A percentile compares a stretch with the other conserved stretches of the same genome.
Conservation (phyloP, 371 early-diverging fungal genomes). For the Apophysomyces variabilis region DNA sequence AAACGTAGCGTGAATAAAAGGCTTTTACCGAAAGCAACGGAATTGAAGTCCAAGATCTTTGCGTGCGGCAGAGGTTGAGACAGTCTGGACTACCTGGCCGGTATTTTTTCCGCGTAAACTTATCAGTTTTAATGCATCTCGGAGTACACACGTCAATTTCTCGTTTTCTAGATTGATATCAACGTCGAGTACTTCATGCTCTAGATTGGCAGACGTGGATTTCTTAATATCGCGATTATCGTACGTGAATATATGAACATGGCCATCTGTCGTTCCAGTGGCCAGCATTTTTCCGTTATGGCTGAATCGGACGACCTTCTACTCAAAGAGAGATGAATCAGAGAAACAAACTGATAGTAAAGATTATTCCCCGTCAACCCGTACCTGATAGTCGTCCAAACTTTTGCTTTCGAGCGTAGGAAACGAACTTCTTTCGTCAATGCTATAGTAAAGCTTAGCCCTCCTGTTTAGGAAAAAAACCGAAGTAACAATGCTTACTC, state of each 20-base stretch:
- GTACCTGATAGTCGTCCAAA: conserved; percentile 57
- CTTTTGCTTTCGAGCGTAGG: conserved; percentile 49
- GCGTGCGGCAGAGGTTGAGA: conserved; percentile 52
- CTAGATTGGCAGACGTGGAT: conserved; percentile 15
- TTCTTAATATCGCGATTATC: conserved; percentile 38
- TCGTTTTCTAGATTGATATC: conserved; percentile 61
- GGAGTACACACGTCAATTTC: conserved; percentile 52
- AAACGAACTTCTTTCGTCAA: conserved; percentile 29
- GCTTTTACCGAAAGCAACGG: conserved; percentile 52
- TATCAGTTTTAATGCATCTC: conserved; percentile 55
- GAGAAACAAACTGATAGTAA: too few relatives aligned
- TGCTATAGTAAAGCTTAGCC: conserved; percentile 5
- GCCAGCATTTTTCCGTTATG: conserved; percentile 63
- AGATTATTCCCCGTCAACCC: too few relatives aligned
- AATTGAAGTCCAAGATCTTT: conserved; percentile 54
- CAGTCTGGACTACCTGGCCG: conserved; percentile 61
- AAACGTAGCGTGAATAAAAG: too few relatives aligned
- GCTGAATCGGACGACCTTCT: conserved; percentile 59
- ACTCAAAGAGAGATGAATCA: neutral
- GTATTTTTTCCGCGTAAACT: conserved; percentile 50
- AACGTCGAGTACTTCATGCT: conserved; percentile 66
- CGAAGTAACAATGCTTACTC: conserved; percentile 25
- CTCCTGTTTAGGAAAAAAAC: neutral
- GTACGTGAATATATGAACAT: conserved; percentile 58
- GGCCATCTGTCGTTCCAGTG: conserved; percentile 70